These are phyloP conservation scores for Solanum pimpinellifolium DNA, from an alignment of 257 asterid species.

Conservation along the genomic window DNA sequence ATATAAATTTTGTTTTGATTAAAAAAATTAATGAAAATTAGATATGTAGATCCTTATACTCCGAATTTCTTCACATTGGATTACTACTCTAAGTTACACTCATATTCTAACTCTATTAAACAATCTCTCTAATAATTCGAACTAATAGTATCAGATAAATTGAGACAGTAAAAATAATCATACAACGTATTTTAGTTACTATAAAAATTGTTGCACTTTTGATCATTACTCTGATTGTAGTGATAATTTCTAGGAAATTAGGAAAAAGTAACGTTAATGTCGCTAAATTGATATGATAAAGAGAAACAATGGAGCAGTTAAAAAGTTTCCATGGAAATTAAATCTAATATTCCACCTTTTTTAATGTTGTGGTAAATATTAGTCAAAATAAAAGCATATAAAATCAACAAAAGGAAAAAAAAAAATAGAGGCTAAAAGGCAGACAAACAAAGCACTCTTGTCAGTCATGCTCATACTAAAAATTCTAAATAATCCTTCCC, in stretches of 20 bases:
- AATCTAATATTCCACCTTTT: conserved; percentile 39
- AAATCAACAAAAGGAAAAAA: not conserved
- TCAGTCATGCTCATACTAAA: conserved; percentile 22
- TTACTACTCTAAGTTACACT: not conserved
- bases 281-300: conserved; percentile 48
- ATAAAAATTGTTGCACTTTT: not conserved
- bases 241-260: conserved; percentile 38
- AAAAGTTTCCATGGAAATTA: conserved; percentile 54
- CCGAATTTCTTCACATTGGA: not conserved
- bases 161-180: not conserved
- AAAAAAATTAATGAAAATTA: not conserved
- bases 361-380: not conserved
- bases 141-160: not conserved
- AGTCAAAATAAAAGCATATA: not conserved
- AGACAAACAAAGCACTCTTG: conserved; percentile 53
- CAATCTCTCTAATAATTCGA: not conserved
- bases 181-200: not conserved
- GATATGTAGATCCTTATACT: not conserved
- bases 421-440: conserved; percentile 1
- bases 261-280: conserved; percentile 22
- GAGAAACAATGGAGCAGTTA: conserved; percentile 45
- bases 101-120: not conserved
- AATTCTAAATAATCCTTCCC: not conserved
- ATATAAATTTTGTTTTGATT: not conserved
- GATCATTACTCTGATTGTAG: not conserved